A percentile compares a stretch with the other conserved stretches of the same genome.
Conservation (phyloP, 257 asterid genomes). For the Jaltomata sinuosa region DNA sequence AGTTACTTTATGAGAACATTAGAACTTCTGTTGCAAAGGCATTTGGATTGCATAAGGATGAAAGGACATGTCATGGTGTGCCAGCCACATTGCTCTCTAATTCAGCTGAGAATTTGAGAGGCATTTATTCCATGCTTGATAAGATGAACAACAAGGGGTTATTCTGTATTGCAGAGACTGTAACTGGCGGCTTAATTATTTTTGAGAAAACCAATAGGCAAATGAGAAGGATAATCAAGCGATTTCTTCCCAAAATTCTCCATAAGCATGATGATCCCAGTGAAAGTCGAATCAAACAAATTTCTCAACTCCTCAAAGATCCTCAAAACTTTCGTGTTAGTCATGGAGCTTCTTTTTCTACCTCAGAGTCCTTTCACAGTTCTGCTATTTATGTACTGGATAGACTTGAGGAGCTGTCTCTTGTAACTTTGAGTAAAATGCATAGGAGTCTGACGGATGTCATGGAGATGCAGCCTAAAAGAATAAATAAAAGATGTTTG, state of each 20-base stretch:
- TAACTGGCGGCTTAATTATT: slow-evolving; percentile 31
- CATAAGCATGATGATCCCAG: slow-evolving; percentile 16
- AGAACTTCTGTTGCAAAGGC: slow-evolving; percentile 38
- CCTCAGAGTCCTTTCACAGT: slow-evolving; percentile 26
- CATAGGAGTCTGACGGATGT: slow-evolving; percentile 44
- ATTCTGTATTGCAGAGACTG: slow-evolving; percentile 30
- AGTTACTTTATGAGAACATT: slow-evolving; percentile 55
- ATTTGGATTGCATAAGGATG: slow-evolving; percentile 25
- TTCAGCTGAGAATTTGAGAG: slow-evolving; percentile 17
- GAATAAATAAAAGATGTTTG: too few relatives aligned
- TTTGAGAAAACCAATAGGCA: slow-evolving; percentile 39
- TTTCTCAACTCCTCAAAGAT: slow-evolving; percentile 31
- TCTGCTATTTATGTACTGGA: slow-evolving; percentile 47
- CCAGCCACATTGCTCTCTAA: slow-evolving; percentile 17
- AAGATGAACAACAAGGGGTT: slow-evolving; percentile 57
- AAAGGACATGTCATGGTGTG: slow-evolving; percentile 6
- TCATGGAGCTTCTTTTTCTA: slow-evolving; percentile 8
- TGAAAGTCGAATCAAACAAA: slow-evolving; percentile 22
- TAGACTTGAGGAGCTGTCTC: slow-evolving; percentile 40
- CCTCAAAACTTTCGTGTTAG: slow-evolving; percentile 20
- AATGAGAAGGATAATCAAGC: slow-evolving; percentile 37
- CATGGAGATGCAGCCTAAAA: slow-evolving; percentile 16
- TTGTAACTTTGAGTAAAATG: slow-evolving; percentile 42
- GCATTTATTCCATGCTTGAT: slow-evolving; percentile 34
- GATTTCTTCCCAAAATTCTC: slow-evolving; percentile 31